phyloP scores from a whole-genome alignment of 768 basidiomycete species.

The Filobasidium floriforme region DNA sequence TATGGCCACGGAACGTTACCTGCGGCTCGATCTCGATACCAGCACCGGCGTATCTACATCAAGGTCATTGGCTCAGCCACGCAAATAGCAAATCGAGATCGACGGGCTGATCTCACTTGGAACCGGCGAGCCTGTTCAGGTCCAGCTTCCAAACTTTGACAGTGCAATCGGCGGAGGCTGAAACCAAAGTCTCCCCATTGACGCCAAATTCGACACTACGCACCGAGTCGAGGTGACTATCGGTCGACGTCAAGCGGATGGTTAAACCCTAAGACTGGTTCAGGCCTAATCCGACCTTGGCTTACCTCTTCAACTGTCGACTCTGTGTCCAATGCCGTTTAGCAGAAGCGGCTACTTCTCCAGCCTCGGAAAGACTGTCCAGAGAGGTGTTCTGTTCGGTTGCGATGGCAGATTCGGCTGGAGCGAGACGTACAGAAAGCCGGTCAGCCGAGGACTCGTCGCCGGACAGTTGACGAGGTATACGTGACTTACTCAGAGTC shows the following conservation, averaged over 20 bases:
- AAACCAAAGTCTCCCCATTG: slow-evolving; percentile 74
- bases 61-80: not conserved
- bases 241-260: not conserved
- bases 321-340: slow-evolving; percentile 70
- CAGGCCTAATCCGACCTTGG: not conserved
- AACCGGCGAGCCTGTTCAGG: slow-evolving; percentile 62
- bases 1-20: slow-evolving; percentile 86
- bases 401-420: not conserved
- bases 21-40: slow-evolving; percentile 76
- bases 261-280: not conserved
- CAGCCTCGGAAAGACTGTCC: slow-evolving; percentile 7
- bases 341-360: not conserved
- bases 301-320: slow-evolving; percentile 81
- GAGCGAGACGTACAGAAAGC: not conserved
- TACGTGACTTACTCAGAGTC: slow-evolving; percentile 42
- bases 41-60: not conserved
- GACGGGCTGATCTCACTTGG: slow-evolving; percentile 53
- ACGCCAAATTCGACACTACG: slow-evolving; percentile 85
- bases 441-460: not conserved
- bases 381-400: not conserved
- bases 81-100: no score
- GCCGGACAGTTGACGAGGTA: no score
- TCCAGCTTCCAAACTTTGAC: slow-evolving; percentile 95
- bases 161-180: slow-evolving; percentile 88
- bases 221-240: slow-evolving; percentile 86